Evolutionary conservation across 345 rosid genomes (phyloP), one percentile per base, ranked within the genome.

Genomic region (Gynandropsis gynandra): DNA sequence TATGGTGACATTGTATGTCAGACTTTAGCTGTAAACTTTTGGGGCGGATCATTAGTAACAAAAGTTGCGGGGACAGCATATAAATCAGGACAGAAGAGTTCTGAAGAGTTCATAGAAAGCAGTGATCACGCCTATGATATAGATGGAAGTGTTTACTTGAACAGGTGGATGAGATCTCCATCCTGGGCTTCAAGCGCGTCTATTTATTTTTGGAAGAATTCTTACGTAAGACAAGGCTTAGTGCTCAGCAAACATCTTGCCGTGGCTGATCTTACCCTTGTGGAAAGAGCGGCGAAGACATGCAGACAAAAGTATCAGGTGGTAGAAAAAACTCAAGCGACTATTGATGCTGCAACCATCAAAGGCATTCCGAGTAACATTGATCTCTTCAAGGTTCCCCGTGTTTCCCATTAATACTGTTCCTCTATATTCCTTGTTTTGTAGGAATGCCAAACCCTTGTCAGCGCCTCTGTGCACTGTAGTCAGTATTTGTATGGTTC

Each of bases 321-420:
- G 42, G 85, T 81, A 35, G 87, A 92, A 57, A 84, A 76, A 64
- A 84, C 98, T 50, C 98, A 87, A 72, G 98, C 95, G 37, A 92
- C 98, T 17, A 82, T 92, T 43, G 82, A 87, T 68, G 98, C 98
- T 62, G 98, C 98, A 33, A 79, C 69, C 73, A 69, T 92, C 42
- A 58, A 80, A 75, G 98, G 98, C 58, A 92, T 92, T 61, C 95
- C 95, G 13, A 82, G 89, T 73, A 92, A 90, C 73, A 87, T 90
- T 38, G 98, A 87, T 58, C 95, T 92, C 50, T 80, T 82, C 71
- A 90, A 84, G 98, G 98, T 87, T 46, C 53, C 27, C 1, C 48
- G 42, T 64, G 4, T 36, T 33, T 40, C 8, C 29, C 18, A 12
- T 15, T 11, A 8, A 34, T 33, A 40, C 20, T 16, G 29, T 27